A percentile compares a stretch with the other conserved stretches of the same genome.
Conservation (phyloP, 495 filamentous ascomycete species). For the Thozetella sp. region DNA sequence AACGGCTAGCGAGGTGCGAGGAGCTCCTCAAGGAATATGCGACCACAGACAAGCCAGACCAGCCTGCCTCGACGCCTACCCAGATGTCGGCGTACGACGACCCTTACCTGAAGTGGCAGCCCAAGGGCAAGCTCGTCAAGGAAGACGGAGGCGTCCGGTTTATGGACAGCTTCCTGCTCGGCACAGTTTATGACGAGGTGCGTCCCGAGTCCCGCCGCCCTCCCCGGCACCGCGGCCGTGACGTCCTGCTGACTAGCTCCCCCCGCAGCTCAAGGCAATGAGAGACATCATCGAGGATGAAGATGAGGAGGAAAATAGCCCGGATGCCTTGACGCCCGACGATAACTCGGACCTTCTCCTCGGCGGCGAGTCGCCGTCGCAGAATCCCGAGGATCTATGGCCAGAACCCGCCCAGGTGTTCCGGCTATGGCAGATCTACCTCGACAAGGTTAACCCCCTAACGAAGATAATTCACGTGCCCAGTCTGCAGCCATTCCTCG, state of each 20-base stretch:
- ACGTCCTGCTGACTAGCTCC: constrained; percentile 5
- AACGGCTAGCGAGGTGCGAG: constrained; percentile 49
- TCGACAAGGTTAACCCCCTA: constrained; percentile 69
- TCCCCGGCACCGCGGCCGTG: background rate
- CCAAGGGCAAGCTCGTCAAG: constrained; percentile 40
- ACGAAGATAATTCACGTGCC: constrained; percentile 73
- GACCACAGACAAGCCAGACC: constrained; percentile 28
- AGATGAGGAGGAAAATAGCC: constrained; percentile 23
- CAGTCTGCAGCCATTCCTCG: constrained; percentile 54
- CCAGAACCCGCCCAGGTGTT: constrained; percentile 67
- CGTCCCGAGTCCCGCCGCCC: constrained; percentile 7
- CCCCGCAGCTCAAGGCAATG: constrained; percentile 42
- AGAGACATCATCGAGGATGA: constrained; percentile 45
- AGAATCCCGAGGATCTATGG: constrained; percentile 50
- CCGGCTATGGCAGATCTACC: constrained; percentile 69
- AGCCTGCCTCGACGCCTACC: constrained; percentile 10
- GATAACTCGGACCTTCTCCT: constrained; percentile 39
- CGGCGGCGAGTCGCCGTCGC: constrained; percentile 20
- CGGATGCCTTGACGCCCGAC: constrained; percentile 29
- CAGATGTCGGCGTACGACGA: constrained; percentile 24
- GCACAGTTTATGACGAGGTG: constrained; percentile 43
- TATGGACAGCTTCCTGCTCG: constrained; percentile 43
- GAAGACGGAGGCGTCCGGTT: constrained; percentile 46
- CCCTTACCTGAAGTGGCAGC: constrained; percentile 27
- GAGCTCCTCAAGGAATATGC: constrained; percentile 48